Percentiles rank a stretch among this genome's conserved stretches.
These are phyloP conservation scores for Maudiozyma humilis DNA, from an alignment of 1,139 yeast genomes.

Conservation along the genomic window DNA sequence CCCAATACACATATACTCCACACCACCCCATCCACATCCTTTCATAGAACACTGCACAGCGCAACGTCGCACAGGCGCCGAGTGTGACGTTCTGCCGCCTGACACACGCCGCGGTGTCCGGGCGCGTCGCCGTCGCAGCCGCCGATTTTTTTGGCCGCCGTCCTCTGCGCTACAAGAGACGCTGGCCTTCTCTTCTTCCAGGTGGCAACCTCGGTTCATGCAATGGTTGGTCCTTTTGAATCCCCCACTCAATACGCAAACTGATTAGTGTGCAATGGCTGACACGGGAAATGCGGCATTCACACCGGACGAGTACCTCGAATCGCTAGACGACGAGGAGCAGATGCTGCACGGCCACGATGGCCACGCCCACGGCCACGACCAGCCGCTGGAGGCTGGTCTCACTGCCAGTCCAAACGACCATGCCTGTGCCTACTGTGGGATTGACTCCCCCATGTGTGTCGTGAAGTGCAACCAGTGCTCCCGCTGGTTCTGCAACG, in stretches of 20 bases:
- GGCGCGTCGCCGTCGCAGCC: background rate
- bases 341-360: background rate
- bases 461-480: slow-evolving; percentile 75
- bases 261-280: background rate
- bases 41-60: too few relatives aligned
- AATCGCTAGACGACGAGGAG: slow-evolving; percentile 1
- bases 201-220: too few relatives aligned
- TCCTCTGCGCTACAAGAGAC: too few relatives aligned
- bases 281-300: background rate
- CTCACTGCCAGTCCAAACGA: slow-evolving; percentile 12
- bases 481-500: slow-evolving; percentile 85
- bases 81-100: too few relatives aligned
- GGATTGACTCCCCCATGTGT: slow-evolving; percentile 54
- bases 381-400: background rate
- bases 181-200: background rate
- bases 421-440: slow-evolving; percentile 68
- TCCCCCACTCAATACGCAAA: too few relatives aligned
- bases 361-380: background rate
- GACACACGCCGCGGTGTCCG: background rate
- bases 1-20: too few relatives aligned
- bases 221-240: too few relatives aligned
- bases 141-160: background rate
- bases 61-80: too few relatives aligned
- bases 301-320: slow-evolving; percentile 2
- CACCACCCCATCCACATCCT: too few relatives aligned